A percentile compares a stretch with the other conserved stretches of the same genome.
phyloP scores from a whole-genome alignment of 352 stramenopile species.

The Phytophthora litchii region DNA sequence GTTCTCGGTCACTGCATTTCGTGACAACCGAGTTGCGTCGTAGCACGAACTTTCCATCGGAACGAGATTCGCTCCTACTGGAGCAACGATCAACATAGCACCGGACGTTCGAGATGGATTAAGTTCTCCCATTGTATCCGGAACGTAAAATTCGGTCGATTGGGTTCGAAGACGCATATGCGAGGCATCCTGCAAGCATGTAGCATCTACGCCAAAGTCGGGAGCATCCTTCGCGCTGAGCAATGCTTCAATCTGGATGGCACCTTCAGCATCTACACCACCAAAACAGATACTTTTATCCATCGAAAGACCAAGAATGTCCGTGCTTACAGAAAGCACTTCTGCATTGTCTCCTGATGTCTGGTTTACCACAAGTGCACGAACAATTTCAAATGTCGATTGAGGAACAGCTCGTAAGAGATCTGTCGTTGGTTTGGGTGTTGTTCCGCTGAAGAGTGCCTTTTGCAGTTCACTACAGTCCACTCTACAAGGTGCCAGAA shows the following conservation, averaged over 20 bases:
- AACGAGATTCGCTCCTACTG: conserved; percentile 20
- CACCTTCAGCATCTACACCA: conserved; percentile 37
- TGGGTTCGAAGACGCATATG: conserved; percentile 38
- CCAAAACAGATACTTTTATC: conserved; percentile 38
- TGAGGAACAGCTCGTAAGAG: conserved; percentile 32
- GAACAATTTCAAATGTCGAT: conserved; percentile 23
- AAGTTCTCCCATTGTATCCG: conserved; percentile 36
- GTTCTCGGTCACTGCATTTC: conserved; percentile 18
- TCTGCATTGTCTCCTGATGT: conserved; percentile 12
- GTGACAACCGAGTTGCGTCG: conserved; percentile 13
- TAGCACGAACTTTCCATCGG: conserved; percentile 33
- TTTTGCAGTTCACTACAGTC: conserved; percentile 32
- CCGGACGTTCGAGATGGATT: conserved; percentile 35
- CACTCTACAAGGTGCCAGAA: conserved; percentile 29
- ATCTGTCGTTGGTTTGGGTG: conserved; percentile 21
- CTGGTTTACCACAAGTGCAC: conserved; percentile 32
- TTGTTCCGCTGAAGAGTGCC: conserved; percentile 14
- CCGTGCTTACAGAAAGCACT: conserved; percentile 24
- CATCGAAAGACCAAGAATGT: conserved; percentile 30
- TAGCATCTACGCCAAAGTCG: conserved; percentile 31
- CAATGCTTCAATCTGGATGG: conserved; percentile 42
- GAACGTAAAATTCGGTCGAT: conserved; percentile 41
- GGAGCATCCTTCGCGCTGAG: conserved; percentile 26
- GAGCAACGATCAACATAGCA: conserved; percentile 35
- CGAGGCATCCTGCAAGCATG: conserved; percentile 28